phyloP scores from a whole-genome alignment of 495 filamentous ascomycete species.

The Talaromyces thailandensis region DNA sequence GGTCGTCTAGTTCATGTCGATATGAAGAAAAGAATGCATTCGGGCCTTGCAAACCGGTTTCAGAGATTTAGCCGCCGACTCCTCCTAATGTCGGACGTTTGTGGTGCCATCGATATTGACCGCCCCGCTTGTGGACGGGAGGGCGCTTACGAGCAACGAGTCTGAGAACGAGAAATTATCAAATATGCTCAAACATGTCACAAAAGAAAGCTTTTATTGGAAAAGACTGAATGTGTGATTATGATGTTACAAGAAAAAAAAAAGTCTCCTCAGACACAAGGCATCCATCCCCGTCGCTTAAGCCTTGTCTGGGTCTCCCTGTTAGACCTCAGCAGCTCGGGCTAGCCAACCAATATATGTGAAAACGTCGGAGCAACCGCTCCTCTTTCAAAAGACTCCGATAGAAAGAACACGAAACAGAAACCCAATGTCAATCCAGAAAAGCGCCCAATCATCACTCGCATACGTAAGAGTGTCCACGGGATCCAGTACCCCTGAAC shows the following conservation, averaged over 20 bases:
- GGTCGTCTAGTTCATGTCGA: not conserved
- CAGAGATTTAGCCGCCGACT: conserved; percentile 3
- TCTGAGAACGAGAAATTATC: not conserved
- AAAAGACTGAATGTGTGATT: conserved; percentile 5
- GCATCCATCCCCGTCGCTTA: not conserved
- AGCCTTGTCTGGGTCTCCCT: not conserved
- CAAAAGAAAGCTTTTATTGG: conserved; percentile 4
- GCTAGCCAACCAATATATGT: not conserved
- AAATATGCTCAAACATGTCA: conserved; percentile 4
- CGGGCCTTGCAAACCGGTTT: not conserved
- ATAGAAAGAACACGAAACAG: not conserved
- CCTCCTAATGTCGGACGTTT: not conserved
- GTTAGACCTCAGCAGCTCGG: not conserved
- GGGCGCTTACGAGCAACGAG: conserved; percentile 7
- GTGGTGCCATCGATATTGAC: not conserved
- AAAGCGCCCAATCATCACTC: not conserved
- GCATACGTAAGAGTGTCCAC: not conserved
- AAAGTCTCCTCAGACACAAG: not conserved
- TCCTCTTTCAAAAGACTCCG: not conserved
- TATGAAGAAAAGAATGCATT: not conserved
- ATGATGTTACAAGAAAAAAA: conserved; percentile 5
- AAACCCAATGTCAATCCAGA: not conserved
- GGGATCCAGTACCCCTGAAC: not conserved
- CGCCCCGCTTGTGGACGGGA: conserved; percentile 2
- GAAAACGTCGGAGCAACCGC: not conserved